Evolutionary conservation across 73 alveolate species (phyloP).

Genomic region (Paramecium tetraurelia): DNA sequence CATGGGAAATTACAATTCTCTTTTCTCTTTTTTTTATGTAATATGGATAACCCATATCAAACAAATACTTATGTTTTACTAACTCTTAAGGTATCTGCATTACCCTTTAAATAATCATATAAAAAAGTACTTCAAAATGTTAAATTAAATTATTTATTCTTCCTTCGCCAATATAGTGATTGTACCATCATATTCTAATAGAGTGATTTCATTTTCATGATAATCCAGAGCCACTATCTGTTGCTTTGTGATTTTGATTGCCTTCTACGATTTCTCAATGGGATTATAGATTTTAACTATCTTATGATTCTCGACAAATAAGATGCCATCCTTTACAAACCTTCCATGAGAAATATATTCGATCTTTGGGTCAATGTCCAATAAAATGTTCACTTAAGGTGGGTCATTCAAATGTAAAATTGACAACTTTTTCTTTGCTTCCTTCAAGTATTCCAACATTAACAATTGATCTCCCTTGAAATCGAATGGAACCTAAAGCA

Average conservation of each 20-base stretch:
- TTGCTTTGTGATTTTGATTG: neutral
- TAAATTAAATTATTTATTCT: neutral
- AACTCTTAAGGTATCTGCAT: neutral
- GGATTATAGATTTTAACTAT: neutral
- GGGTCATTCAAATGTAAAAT: neutral
- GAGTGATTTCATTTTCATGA: neutral
- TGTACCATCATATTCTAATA: neutral
- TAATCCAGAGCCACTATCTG: neutral
- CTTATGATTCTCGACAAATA: neutral
- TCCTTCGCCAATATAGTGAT: neutral
- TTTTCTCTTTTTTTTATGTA: neutral
- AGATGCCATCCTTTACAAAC: neutral
- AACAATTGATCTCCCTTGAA: slow-evolving; percentile 20
- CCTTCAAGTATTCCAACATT: slow-evolving; percentile 47
- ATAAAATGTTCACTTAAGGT: neutral
- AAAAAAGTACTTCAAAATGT: neutral
- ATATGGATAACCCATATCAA: slow-evolving; percentile 65
- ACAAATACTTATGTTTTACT: slow-evolving; percentile 50
- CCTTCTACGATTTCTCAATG: neutral
- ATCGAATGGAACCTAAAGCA: slow-evolving; percentile 46
- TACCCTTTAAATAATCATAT: neutral
- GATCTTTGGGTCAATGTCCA: neutral
- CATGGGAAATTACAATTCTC: slow-evolving; percentile 42
- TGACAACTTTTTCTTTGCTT: slow-evolving; percentile 24
- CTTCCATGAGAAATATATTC: neutral